Base-by-base conservation (phyloP, 441 rosid species). In the Euphorbia corollata region DNA sequence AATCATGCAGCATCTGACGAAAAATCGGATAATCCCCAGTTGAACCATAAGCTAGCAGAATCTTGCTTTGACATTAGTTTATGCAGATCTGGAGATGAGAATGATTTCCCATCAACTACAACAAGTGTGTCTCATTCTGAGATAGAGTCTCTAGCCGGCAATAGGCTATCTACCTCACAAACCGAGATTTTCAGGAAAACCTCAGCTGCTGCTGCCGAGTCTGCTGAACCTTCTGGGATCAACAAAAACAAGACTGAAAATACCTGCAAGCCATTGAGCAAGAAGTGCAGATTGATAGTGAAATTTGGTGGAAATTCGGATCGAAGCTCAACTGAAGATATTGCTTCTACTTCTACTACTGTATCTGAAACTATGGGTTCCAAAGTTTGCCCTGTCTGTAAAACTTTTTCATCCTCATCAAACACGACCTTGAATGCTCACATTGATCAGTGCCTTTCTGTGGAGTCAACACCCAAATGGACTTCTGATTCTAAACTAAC, bases 361-460 rank as follows among this genome's bases (percentile, higher is more conserved):
- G 66, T 75, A 63, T 83, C 96, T 5, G 97, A 91, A 74, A 80
- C 90, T 6, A 91, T 91, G 97, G 85, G 87, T 77, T 86, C 93
- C 8, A 87, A 89, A 82, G 85, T 89, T 71, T 94, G 96, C 88
- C 99, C 99, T 81, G 97, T 94, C 80, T 94, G 99, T 85, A 91
- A 88, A 82, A 88, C 85, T 13, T 94, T 94, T 82, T 87, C 97
- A 5, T 91, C 97, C 61, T 82, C 97, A 54, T 94, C 99, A 48
- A 94, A 94, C 83, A 94, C 99, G 71, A 91, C 96, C 54, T 82
- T 94, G 81, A 94, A 94, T 79, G 97, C 97, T n/a, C 99, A 91
- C 81, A 94, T 94, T 12, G 97, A 94, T 80, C 99, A 89, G 80
- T 91, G 99, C 80, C 92, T 94, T 61, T 87, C 96, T 32, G 75